Conservation (phyloP, 495 filamentous ascomycete genomes). For the Alectoria sarmentosa region DNA sequence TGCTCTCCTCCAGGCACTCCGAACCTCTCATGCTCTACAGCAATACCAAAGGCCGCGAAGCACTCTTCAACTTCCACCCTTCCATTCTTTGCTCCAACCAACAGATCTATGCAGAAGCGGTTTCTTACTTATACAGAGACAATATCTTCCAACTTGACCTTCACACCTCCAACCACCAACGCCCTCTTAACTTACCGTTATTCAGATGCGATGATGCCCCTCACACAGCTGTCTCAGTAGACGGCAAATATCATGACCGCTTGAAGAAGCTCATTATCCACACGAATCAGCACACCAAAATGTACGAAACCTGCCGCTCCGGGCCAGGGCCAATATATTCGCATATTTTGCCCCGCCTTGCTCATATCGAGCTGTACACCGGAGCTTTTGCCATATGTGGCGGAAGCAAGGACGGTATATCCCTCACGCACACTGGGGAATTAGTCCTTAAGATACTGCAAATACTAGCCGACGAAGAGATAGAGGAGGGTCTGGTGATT, state of each 20-base stretch:
- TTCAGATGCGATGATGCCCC: not conserved
- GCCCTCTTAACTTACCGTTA: not conserved
- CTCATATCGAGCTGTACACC: not conserved
- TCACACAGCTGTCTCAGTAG: not conserved
- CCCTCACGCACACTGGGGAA: not conserved
- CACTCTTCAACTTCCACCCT: not conserved
- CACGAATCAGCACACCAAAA: not conserved
- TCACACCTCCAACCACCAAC: not conserved
- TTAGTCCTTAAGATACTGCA: not conserved
- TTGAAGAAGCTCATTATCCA: not conserved
- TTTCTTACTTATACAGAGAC: not conserved
- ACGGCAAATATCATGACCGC: not conserved
- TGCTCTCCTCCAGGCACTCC: not conserved
- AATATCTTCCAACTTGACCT: not conserved
- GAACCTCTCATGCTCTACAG: not conserved
- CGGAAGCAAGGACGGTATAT: not conserved
- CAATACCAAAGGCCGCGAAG: not conserved
- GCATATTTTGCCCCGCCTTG: not conserved
- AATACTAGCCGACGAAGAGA: not conserved
- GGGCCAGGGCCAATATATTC: not conserved
- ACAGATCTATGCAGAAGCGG: not conserved
- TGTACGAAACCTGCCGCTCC: not conserved
- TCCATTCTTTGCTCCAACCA: not conserved
- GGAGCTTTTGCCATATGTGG: not conserved
- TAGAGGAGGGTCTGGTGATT: not conserved